Evolutionary conservation across 2,329 filamentous ascomycete genomes (phyloP), one percentile per base, ranked within the genome.

Genomic region (Apiospora saccharicola): DNA sequence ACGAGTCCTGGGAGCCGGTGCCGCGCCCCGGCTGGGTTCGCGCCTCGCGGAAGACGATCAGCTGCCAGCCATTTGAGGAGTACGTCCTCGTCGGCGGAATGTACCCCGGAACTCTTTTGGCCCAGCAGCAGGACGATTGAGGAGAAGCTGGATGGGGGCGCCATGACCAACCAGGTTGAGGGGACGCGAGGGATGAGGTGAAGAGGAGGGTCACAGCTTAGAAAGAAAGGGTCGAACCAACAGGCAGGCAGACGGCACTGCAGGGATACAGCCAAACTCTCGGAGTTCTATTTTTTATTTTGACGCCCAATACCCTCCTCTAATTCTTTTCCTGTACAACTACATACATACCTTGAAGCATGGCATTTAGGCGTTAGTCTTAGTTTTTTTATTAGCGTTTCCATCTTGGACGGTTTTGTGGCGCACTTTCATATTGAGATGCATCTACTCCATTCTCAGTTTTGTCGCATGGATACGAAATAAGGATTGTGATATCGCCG

Each of bases 1-100:
- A 84, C 75, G 84, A 85, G 71, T 75, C 82, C 22, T 85, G 84
- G 84, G 78, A 80, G 68, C 77, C 78, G 1, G 75, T 82, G 10
- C 73, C 76, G 37, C 73, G 75, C 51, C 78, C 80, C 44, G 43
- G 76, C 70, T 78, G 80, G 79, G 77, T 79, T 68, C 75, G 78
- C 68, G 75, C 76, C 71, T 77, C 76, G 43, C 74, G 78, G 13
- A 79, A 78, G 72, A 81, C 81, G 24, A 81, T 83, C 73, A 82
- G 81, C 75, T 83, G 80, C 44, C 72, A 78, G 24, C 81, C 80
- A 8, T 82, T 86, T 74, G 84, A 86, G 78, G 78, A 80, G 34
- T 86, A 83, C 70, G 74, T 86, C 12, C 79, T 85, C 24, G 73
- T 76, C n/a, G 81, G 82, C 3, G 83, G 83, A 3, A 72, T 78